Conservation (phyloP, 805 yeast species). For the Lachancea kluyveri region DNA sequence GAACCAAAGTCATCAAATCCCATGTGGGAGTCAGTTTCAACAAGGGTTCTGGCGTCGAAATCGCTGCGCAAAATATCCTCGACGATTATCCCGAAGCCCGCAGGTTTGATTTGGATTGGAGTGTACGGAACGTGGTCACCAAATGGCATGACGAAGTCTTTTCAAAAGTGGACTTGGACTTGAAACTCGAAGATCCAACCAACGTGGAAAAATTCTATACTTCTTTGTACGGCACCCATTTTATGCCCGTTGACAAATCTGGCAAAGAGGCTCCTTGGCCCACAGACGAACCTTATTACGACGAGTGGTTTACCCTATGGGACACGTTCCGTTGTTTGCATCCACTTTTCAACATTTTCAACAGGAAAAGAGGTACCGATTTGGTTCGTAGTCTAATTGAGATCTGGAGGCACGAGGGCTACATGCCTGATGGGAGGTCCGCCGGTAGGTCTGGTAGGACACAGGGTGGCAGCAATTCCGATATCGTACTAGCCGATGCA, state of each 20-base stretch:
- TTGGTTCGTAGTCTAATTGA: constrained; percentile 27
- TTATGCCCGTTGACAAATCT: constrained; percentile 30
- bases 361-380: constrained; percentile 26
- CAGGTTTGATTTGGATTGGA: constrained; percentile 6
- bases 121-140: constrained; percentile 4
- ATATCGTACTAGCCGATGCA: constrained; percentile 34
- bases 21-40: constrained; percentile 14
- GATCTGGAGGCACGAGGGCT: constrained; percentile 31
- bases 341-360: constrained; percentile 29
- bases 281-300: constrained; percentile 26
- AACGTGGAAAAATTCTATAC: constrained; percentile 17
- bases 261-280: constrained; percentile 14
- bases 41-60: constrained; percentile 6
- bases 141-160: constrained; percentile 23
- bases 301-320: constrained; percentile 36
- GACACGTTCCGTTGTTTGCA: constrained; percentile 34
- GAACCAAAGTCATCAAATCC: constrained; percentile 4
- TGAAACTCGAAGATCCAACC: constrained; percentile 13
- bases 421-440: constrained; percentile 34
- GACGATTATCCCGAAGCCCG: constrained; percentile 1
- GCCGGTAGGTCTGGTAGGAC: constrained; percentile 34
- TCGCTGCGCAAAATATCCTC: constrained; percentile 11
- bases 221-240: constrained; percentile 28
- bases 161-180: constrained; percentile 18
- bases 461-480: constrained; percentile 35